Percentiles rank a stretch among this genome's conserved stretches.
phyloP scores from a whole-genome alignment of 768 basidiomycete genomes.

The Strobilomyces dryophilus region DNA sequence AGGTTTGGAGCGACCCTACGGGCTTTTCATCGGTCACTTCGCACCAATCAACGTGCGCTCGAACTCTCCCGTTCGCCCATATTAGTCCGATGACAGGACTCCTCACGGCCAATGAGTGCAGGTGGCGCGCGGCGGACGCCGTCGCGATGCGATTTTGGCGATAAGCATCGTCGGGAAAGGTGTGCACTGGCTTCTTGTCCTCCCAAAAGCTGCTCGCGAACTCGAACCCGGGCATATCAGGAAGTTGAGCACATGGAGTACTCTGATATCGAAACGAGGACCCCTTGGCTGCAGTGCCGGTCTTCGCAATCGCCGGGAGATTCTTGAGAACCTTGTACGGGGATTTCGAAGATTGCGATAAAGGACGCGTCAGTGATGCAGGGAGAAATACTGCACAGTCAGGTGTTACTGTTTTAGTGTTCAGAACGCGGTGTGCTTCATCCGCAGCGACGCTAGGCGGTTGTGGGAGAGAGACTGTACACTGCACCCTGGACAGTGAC shows the following conservation, averaged over 20 bases:
- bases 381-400: conserved; percentile 50
- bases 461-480: conserved; percentile 45
- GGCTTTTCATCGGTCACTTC: conserved; percentile 29
- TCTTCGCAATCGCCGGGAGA: conserved; percentile 33
- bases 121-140: conserved; percentile 45
- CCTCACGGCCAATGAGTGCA: conserved; percentile 42
- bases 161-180: conserved; percentile 49
- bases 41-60: conserved; percentile 57
- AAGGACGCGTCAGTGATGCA: conserved; percentile 30
- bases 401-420: conserved; percentile 44
- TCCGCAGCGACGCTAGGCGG: conserved; percentile 31
- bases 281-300: conserved; percentile 36
- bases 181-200: conserved; percentile 54
- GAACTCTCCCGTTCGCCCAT: conserved; percentile 49
- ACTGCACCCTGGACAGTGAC: conserved; percentile 38
- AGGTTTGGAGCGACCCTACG: conserved; percentile 25
- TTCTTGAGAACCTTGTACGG: conserved; percentile 46
- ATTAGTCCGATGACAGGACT: conserved; percentile 52
- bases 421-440: conserved; percentile 36
- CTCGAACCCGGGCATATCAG: conserved; percentile 46
- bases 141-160: conserved; percentile 57
- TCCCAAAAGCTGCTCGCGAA: conserved; percentile 55
- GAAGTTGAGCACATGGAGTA: conserved; percentile 45
- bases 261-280: conserved; percentile 50
- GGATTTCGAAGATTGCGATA: conserved; percentile 43